Percentiles rank a stretch among this genome's conserved stretches.
phyloP scores from a whole-genome alignment of 768 basidiomycete species.

The Ramaria sp. region DNA sequence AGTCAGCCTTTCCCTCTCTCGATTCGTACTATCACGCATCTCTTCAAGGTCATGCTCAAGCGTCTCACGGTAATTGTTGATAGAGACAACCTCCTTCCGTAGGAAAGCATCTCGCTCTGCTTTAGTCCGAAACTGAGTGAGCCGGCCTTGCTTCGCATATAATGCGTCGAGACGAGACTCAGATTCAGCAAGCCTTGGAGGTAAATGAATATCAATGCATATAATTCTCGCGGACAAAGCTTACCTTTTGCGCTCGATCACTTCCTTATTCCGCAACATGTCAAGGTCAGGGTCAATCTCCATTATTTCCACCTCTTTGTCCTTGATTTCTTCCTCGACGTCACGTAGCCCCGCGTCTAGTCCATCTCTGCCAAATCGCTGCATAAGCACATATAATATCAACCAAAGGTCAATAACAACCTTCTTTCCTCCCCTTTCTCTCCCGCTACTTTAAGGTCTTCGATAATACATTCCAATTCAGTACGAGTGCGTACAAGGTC shows the following conservation, averaged over 20 bases:
- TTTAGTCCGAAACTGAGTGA: slow-evolving; percentile 74
- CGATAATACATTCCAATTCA: slow-evolving; percentile 74
- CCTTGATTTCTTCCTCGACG: slow-evolving; percentile 48
- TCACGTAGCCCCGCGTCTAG: slow-evolving; percentile 53
- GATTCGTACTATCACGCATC: slow-evolving; percentile 39
- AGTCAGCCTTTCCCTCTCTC: slow-evolving; percentile 34
- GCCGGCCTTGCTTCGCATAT: slow-evolving; percentile 85
- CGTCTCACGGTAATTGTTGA: slow-evolving; percentile 47
- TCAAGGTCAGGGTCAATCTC: slow-evolving; percentile 44
- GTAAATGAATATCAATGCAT: not conserved
- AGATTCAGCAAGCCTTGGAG: slow-evolving; percentile 59
- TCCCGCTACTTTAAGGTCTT: slow-evolving; percentile 62
- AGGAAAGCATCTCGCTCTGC: slow-evolving; percentile 79
- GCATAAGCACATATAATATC: not conserved
- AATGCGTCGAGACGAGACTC: slow-evolving; percentile 62
- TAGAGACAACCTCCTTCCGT: slow-evolving; percentile 62
- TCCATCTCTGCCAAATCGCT: not conserved
- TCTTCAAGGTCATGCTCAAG: slow-evolving; percentile 48
- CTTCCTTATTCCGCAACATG: not conserved
- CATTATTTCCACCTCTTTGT: slow-evolving; percentile 53
- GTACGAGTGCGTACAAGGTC: slow-evolving; percentile 80
- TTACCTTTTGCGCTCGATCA: not conserved
- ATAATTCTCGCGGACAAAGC: not conserved
- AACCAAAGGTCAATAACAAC: not conserved
- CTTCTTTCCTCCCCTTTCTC: slow-evolving; percentile 43